Evolutionary conservation across 495 filamentous ascomycete genomes (phyloP).

Genomic region (Cryomyces antarcticus): DNA sequence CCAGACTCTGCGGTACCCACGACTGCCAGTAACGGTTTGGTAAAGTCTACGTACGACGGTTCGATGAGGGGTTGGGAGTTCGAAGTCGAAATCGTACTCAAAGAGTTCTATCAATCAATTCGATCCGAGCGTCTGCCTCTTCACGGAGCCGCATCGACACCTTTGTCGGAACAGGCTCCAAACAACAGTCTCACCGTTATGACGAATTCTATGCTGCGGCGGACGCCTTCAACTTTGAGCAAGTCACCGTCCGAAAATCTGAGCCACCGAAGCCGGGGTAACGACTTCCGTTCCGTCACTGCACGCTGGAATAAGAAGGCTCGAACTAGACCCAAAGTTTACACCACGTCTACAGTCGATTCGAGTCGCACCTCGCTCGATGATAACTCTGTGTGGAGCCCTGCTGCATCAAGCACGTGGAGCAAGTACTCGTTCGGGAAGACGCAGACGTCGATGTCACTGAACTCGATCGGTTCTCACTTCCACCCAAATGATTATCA

Average conservation of each 20-base stretch:
- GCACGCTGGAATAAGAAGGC: conserved; percentile 69
- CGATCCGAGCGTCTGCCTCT: conserved; percentile 68
- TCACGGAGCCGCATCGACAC: conserved; percentile 34
- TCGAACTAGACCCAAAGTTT: conserved; percentile 60
- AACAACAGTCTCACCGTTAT: conserved; percentile 28
- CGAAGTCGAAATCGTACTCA: conserved; percentile 74
- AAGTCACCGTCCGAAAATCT: conserved; percentile 60
- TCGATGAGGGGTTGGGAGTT: conserved; percentile 66
- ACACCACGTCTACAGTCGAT: conserved; percentile 59
- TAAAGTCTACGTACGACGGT: conserved; percentile 60
- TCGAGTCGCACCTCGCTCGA: conserved; percentile 89
- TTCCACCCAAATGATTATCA: conserved; percentile 71
- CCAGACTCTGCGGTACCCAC: conserved; percentile 15
- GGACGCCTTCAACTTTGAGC: conserved; percentile 76
- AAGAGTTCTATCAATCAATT: conserved; percentile 81
- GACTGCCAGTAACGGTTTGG: conserved; percentile 37
- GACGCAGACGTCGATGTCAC: conserved; percentile 69
- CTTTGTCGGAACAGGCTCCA: conserved; percentile 12
- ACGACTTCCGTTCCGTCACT: conserved; percentile 43
- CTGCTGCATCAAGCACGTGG: conserved; percentile 76
- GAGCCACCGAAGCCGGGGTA: conserved; percentile 46
- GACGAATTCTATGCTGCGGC: conserved; percentile 40
- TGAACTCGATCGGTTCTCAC: conserved; percentile 48
- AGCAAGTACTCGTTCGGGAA: conserved; percentile 84
- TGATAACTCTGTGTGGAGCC: conserved; percentile 82